phyloP scores from a whole-genome alignment of 2,329 filamentous ascomycete genomes.

The Beauveria pseudobassiana region DNA sequence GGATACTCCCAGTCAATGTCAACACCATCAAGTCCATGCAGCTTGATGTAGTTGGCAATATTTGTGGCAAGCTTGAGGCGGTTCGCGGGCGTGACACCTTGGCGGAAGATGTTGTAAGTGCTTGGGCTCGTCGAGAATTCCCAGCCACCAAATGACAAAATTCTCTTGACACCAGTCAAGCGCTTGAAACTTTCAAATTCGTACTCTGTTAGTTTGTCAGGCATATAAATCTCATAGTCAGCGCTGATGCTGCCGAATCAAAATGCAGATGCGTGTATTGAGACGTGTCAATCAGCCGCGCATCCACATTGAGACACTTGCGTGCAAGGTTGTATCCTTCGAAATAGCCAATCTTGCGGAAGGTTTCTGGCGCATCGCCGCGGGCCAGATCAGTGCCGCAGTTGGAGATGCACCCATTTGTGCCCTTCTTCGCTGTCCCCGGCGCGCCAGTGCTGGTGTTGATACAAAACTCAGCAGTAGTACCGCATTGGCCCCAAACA shows the following conservation, averaged over 20 bases:
- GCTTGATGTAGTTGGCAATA: too few species aligned
- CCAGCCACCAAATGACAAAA: constrained; percentile 38
- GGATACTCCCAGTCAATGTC: too few species aligned
- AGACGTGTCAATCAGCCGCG: constrained; percentile 17
- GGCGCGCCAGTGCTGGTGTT: constrained; percentile 24
- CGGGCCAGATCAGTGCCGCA: constrained; percentile 20
- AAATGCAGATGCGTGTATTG: constrained; percentile 20
- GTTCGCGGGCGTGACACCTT: too few species aligned
- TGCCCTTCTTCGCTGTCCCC: constrained; percentile 25
- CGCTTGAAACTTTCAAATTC: constrained; percentile 24
- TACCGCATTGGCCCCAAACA: constrained; percentile 35
- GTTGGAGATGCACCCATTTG: constrained; percentile 23
- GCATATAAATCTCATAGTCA: constrained; percentile 16
- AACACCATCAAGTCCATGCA: too few species aligned
- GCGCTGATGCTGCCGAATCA: constrained; percentile 17
- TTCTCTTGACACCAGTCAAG: constrained; percentile 21
- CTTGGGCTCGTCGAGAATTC: too few species aligned
- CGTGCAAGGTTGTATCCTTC: constrained; percentile 11
- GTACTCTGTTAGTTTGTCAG: constrained; percentile 13
- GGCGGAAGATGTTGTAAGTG: too few species aligned
- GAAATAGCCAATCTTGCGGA: constrained; percentile 18
- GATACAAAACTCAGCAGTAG: constrained; percentile 31
- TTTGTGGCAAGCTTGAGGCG: neutral
- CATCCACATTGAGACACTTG: constrained; percentile 17
- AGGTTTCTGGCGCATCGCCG: neutral